A percentile compares a stretch with the other conserved stretches of the same genome.
Conservation (phyloP, 306 rosid species). For the Spatholobus suberectus region DNA sequence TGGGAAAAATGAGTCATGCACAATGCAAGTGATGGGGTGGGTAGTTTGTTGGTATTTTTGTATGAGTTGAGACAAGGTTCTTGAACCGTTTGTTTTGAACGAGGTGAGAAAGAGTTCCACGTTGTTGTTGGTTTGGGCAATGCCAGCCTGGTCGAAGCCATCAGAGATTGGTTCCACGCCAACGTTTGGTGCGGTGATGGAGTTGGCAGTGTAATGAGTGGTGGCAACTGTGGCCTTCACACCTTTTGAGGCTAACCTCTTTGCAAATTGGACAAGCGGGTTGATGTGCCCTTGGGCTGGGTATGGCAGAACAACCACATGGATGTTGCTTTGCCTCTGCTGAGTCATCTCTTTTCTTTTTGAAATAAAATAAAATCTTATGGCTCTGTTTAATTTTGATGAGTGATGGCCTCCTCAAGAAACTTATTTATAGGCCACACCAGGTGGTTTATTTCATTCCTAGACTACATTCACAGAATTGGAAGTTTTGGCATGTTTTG, state of each 20-base stretch:
- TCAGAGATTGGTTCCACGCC: slow-evolving; percentile 67
- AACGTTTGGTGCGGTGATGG: slow-evolving; percentile 48
- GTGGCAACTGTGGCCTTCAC: slow-evolving; percentile 60
- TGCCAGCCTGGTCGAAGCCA: slow-evolving; percentile 62
- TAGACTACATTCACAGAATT: no score
- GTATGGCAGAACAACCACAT: slow-evolving; percentile 46
- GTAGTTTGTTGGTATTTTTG: not conserved
- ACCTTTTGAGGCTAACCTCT: slow-evolving; percentile 52
- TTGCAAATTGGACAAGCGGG: slow-evolving; percentile 56
- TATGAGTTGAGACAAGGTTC: slow-evolving; percentile 43
- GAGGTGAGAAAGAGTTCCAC: slow-evolving; percentile 43
- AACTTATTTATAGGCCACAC: no score
- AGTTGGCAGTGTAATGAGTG: slow-evolving; percentile 51
- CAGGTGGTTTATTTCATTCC: no score
- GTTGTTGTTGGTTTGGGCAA: slow-evolving; percentile 45
- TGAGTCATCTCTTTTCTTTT: no score
- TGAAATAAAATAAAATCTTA: no score
- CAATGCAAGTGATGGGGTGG: slow-evolving; percentile 51
- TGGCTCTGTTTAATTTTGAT: no score
- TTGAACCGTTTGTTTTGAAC: slow-evolving; percentile 49
- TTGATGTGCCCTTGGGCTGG: slow-evolving; percentile 64
- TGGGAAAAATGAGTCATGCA: slow-evolving; percentile 55
- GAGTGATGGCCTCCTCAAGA: no score
- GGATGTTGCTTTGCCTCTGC: no score
- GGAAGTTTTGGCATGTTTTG: no score